These are phyloP conservation scores for Gracilariopsis chorda DNA, from an alignment of 23 red algal species.

Conservation along the genomic window DNA sequence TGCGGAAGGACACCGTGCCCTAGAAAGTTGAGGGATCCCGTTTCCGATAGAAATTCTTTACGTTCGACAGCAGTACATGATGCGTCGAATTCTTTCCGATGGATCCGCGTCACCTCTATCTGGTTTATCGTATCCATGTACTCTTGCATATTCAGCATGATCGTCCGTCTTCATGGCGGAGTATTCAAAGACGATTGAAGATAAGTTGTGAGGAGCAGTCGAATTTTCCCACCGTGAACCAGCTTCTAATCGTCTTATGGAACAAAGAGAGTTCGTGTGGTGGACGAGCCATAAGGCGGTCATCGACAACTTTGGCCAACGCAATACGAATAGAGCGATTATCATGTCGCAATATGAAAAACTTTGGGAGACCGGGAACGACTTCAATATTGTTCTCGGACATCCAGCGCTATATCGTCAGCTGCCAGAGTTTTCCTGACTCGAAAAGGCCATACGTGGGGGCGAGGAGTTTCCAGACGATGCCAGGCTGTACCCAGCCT, in stretches of 20 bases:
- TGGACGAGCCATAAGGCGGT: not conserved
- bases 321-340: not conserved
- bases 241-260: not conserved
- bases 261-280: not conserved
- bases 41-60: not conserved
- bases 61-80: not conserved
- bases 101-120: not conserved
- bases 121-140: slow-evolving; percentile 4
- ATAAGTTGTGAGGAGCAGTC: not conserved
- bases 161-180: not conserved
- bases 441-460: slow-evolving; percentile 19
- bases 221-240: slow-evolving; percentile 4
- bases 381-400: not conserved
- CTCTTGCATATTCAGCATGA: slow-evolving; percentile 6
- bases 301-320: slow-evolving; percentile 21
- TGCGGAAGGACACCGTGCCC: not conserved
- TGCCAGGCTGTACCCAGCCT: not conserved
- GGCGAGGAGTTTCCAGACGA: not conserved
- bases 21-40: slow-evolving; percentile 1
- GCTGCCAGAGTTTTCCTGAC: slow-evolving; percentile 1
- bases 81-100: not conserved
- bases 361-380: not conserved
- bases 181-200: slow-evolving; percentile 11
- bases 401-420: not conserved
- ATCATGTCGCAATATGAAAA: not conserved